Evolutionary conservation across 441 rosid species (phyloP), one percentile per base, ranked within the genome.

Genomic region (Capsella rubella): DNA sequence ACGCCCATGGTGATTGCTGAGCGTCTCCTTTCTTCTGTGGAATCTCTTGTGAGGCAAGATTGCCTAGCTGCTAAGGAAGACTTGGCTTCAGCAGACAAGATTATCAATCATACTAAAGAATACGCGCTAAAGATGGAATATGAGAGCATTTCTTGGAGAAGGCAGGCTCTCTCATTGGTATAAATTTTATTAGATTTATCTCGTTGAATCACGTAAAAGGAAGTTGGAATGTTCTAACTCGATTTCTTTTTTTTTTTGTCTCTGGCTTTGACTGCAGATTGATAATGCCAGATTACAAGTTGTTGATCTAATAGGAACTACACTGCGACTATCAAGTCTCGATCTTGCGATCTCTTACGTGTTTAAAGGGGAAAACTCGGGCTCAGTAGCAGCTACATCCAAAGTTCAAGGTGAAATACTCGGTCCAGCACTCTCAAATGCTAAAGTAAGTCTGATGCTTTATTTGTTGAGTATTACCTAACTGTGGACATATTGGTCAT

Each of bases 1-100:
- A 95, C 97, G 31, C 97, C 99, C 15, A 82, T 87, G 71, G 83
- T 84, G 34, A 91, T 92, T 79, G 95, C 98, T 14, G 95, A 95
- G 67, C 90, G 87, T 31, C 74, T 92, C 29, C 86, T 92, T 77
- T 85, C 96, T 70, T 77, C 88, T 8, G 90, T 87, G 71, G 97
- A 88, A 67, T 74, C 85, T 78, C 84, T 82, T 76, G 77, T 86
- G 79, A 72, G 83, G 74, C 84, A 87, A 81, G 93, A 89, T 50
- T 77, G 79, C 54, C 70, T 79, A 81, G 53, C 81, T 78, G 89
- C 95, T 31, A 79, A 64, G 80, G 88, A 82, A 81, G 98, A 95
- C 81, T 79, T 92, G 78, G 73, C 83, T 66, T 76, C 73, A 25
- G 82, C 86, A 43, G 78, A 80, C 69, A 84, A 83, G 73, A 82